Conservation (phyloP, 305 asterid species). For the Fraxinus sp. region DNA sequence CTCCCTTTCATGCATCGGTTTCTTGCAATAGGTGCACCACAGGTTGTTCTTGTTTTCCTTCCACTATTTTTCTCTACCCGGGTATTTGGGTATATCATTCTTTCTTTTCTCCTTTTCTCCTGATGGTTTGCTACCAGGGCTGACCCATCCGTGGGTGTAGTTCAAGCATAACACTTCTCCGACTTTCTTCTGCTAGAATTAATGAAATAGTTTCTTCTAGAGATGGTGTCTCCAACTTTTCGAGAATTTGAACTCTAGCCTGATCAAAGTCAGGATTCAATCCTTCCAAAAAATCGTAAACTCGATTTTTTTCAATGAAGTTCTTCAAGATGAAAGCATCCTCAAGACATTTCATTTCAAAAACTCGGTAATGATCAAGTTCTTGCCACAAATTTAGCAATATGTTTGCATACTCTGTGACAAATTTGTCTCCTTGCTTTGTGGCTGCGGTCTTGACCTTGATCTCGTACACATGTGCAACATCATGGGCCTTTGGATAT, state of each 20-base stretch:
- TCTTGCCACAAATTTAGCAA: background rate
- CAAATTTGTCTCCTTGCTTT: background rate
- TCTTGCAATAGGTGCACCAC: background rate
- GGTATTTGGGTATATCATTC: too few species aligned
- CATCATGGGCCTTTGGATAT: background rate
- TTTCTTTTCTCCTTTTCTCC: too few species aligned
- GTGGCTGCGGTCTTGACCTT: background rate
- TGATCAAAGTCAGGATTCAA: background rate
- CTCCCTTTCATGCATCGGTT: background rate
- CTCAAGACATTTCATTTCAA: background rate
- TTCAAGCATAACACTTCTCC: slow-evolving; percentile 5
- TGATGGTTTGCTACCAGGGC: too few species aligned
- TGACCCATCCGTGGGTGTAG: background rate
- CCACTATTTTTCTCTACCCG: too few species aligned
- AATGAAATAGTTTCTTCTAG: slow-evolving; percentile 6
- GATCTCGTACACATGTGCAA: background rate
- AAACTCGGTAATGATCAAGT: background rate
- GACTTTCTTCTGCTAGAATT: background rate
- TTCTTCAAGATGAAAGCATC: background rate
- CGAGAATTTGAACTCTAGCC: background rate
- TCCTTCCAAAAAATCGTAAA: background rate
- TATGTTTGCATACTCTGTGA: background rate
- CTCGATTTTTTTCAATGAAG: background rate
- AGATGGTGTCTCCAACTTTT: background rate
- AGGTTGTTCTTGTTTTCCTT: background rate